Percentiles rank a stretch among this genome's conserved stretches.
Conservation (phyloP, 2,329 filamentous ascomycete species). For the Xylariaceae sp. region DNA sequence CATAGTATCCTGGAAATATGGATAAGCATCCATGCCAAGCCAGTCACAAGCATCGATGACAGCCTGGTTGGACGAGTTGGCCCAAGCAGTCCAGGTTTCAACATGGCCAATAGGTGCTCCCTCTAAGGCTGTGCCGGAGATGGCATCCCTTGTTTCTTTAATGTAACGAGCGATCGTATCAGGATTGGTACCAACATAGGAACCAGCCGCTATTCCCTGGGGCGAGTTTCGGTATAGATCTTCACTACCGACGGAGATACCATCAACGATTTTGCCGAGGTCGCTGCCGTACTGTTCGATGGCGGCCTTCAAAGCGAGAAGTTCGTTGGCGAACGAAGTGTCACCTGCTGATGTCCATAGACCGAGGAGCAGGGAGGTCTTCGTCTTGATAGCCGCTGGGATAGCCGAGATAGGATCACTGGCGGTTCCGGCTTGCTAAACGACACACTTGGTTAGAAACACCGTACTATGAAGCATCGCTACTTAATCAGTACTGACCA, state of each 20-base stretch:
- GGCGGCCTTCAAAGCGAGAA: conserved; percentile 70
- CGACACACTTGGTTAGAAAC: conserved; percentile 27
- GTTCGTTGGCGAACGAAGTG: conserved; percentile 68
- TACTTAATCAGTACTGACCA: conserved; percentile 45
- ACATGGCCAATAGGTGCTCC: conserved; percentile 74
- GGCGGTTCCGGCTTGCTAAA: conserved; percentile 64
- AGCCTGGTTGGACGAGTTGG: conserved; percentile 70
- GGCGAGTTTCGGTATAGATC: conserved; percentile 81
- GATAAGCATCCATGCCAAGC: conserved; percentile 84
- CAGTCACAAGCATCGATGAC: conserved; percentile 75
- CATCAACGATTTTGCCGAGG: conserved; percentile 70
- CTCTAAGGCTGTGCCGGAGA: conserved; percentile 64
- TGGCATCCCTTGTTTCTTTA: conserved; percentile 63
- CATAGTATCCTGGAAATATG: conserved; percentile 75
- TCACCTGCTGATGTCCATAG: conserved; percentile 78
- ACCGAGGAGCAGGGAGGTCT: conserved; percentile 78
- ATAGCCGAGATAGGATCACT: conserved; percentile 55
- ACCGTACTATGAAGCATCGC: neutral
- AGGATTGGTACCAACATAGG: conserved; percentile 66
- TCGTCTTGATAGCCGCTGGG: conserved; percentile 78
- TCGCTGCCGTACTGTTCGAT: conserved; percentile 68
- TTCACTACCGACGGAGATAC: conserved; percentile 85
- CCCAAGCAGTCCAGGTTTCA: conserved; percentile 84
- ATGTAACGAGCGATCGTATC: conserved; percentile 70
- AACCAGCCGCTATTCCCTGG: conserved; percentile 65